These are phyloP conservation scores for Sporothrix sp. DNA, from an alignment of 2,329 filamentous ascomycete species.

Conservation along the genomic window DNA sequence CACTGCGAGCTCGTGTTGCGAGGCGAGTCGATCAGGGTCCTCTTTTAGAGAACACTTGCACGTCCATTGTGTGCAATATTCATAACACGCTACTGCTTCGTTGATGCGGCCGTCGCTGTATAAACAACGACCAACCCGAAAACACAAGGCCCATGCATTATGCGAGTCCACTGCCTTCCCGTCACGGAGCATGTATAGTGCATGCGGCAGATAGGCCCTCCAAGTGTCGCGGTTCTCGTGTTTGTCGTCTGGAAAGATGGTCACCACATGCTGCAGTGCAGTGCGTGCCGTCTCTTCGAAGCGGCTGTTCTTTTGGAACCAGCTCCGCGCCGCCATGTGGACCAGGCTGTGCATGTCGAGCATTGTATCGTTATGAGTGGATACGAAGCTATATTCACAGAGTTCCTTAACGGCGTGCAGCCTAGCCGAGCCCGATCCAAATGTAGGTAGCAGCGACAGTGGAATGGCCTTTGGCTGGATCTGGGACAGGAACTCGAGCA, in stretches of 20 bases:
- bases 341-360: slow-evolving; percentile 31
- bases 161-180: slow-evolving; percentile 13
- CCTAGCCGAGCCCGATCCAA: slow-evolving; percentile 14
- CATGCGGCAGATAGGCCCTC: slow-evolving; percentile 24
- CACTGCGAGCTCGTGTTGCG: slow-evolving; percentile 12
- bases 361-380: slow-evolving; percentile 12
- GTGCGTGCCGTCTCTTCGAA: slow-evolving; percentile 1
- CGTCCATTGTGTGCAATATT: slow-evolving; percentile 6
- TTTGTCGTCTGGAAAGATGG: slow-evolving; percentile 12
- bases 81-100: slow-evolving; percentile 11
- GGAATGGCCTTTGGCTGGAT: slow-evolving; percentile 33
- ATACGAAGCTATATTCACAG: slow-evolving; percentile 26
- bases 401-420: slow-evolving; percentile 25
- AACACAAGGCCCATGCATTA: slow-evolving; percentile 18
- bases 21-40: slow-evolving; percentile 4
- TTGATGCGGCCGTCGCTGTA: slow-evolving; percentile 17
- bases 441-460: slow-evolving; percentile 23
- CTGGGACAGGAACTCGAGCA: slow-evolving; percentile 31
- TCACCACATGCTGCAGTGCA: slow-evolving; percentile 14
- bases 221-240: slow-evolving; percentile 17
- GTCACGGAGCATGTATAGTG: slow-evolving; percentile 18
- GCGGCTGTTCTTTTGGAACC: slow-evolving; percentile 19
- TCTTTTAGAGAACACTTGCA: slow-evolving; percentile 7
- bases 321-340: slow-evolving; percentile 25
- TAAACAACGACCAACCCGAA: slow-evolving; percentile 19